Evolutionary conservation across 164 flowering plant species (phyloP), one percentile per base, ranked within the genome.

Genomic region (Liquidambar formosana): DNA sequence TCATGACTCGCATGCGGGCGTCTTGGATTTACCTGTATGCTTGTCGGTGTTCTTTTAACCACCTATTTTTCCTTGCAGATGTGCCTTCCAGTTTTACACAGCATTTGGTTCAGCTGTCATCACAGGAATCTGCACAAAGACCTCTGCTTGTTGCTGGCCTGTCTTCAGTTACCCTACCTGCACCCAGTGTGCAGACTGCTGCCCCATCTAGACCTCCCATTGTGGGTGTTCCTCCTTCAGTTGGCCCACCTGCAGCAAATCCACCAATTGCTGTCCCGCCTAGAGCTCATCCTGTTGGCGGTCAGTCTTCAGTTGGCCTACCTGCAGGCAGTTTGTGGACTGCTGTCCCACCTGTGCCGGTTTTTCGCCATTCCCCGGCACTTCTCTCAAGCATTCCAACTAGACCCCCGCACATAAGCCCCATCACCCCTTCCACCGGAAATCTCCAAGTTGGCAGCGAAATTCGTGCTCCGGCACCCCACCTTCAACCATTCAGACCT

Each of bases 381-480:
- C 79, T 75, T 77, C 71, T 77, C 68, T 73, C 81, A 2, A 65
- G 70, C 52, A 57, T 27, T 56, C 48, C 76, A 0, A 25, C 41
- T 18, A 75, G 83, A 65, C 78, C 81, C 0, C 75, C 65, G 22
- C 66, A 61, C 25, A 57, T 76, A 10, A 64, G 71, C 72, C 47
- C 77, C 21, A 23, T 68, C 23, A 41, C 76, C n/a, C 71, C 76
- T 46, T 53, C 88, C 9, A 18, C 69, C 0, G 67, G 70, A 48
- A 80, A 61, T 57, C 75, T 58, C 52, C 85, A 73, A 68, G 65
- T 60, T 15, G 74, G 73, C 15, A 63, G 75, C 74, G 89, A 76
- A 61, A 61, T 77, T 23, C 83, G 85, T 27, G 75, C 85, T 9
- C 86, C 85, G 1, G 82, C 92, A 11, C 92, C 94, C 16, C 90